These are phyloP conservation scores for Potentilla sterilis DNA, from an alignment of 306 rosid species.

Conservation along the genomic window DNA sequence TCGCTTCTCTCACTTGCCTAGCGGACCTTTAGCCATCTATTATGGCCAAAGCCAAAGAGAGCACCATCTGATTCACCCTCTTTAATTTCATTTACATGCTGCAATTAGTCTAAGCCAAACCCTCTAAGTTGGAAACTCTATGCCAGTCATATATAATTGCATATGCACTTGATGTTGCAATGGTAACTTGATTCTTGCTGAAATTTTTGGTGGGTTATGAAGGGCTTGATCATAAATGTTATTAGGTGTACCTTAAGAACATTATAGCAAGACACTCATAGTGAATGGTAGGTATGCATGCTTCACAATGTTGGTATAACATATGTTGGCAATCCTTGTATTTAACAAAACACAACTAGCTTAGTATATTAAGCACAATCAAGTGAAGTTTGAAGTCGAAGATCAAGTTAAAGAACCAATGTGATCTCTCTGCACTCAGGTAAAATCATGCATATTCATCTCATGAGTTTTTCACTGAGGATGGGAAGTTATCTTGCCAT, in stretches of 20 bases:
- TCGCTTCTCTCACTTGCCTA: background rate
- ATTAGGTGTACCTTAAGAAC: background rate
- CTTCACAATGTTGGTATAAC: too few relatives aligned
- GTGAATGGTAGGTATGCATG: constrained; percentile 36
- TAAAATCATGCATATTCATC: too few relatives aligned
- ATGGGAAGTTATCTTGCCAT: too few relatives aligned
- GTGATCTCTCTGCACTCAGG: too few relatives aligned
- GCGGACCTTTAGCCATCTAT: background rate
- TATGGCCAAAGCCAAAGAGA: background rate
- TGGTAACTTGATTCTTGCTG: background rate
- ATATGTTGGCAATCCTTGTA: too few relatives aligned
- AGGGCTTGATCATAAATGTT: background rate
- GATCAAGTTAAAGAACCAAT: too few relatives aligned
- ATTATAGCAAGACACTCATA: constrained; percentile 3
- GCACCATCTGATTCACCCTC: background rate
- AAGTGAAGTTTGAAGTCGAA: too few relatives aligned
- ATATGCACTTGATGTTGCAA: background rate
- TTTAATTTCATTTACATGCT: background rate
- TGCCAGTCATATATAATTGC: background rate
- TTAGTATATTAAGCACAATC: too few relatives aligned
- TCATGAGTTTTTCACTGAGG: too few relatives aligned
- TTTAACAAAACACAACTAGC: too few relatives aligned
- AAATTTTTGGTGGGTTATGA: background rate
- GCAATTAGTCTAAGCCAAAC: constrained; percentile 3
- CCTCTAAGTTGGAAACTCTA: background rate